A percentile compares a stretch with the other conserved stretches of the same genome.
These are phyloP conservation scores for Zymoseptoria tritici DNA, from an alignment of 2,329 filamentous ascomycete genomes.

Conservation along the genomic window DNA sequence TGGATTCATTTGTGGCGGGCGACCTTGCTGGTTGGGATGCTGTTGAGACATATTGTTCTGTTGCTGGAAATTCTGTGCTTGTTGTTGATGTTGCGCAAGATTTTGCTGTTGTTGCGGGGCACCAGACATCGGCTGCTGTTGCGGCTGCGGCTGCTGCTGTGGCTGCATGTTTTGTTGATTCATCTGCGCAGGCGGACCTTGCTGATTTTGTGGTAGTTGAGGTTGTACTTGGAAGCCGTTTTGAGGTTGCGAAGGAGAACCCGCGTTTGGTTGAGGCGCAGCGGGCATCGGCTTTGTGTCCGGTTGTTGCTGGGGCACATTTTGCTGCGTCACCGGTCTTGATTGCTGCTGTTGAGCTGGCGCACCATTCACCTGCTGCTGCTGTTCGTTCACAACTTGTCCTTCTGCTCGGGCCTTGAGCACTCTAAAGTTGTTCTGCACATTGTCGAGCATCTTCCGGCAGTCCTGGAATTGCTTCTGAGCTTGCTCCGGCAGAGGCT, in stretches of 20 bases:
- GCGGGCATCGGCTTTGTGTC: slow-evolving; percentile 11
- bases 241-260: slow-evolving; percentile 15
- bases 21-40: slow-evolving; percentile 15
- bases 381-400: slow-evolving; percentile 6
- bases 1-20: slow-evolving; percentile 16
- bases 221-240: slow-evolving; percentile 8
- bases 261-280: slow-evolving; percentile 9
- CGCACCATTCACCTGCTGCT: slow-evolving; percentile 11
- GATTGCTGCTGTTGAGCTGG: slow-evolving; percentile 16
- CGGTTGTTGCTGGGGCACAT: slow-evolving; percentile 13
- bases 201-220: slow-evolving; percentile 13
- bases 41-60: slow-evolving; percentile 11
- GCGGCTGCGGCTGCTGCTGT: slow-evolving; percentile 22
- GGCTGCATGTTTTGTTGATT: slow-evolving; percentile 22
- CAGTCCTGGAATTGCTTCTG: slow-evolving; percentile 9
- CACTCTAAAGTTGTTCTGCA: slow-evolving; percentile 9
- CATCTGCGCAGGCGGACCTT: slow-evolving; percentile 14
- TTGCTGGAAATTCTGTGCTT: slow-evolving; percentile 19
- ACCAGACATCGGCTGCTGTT: slow-evolving; percentile 28
- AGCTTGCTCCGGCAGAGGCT: slow-evolving; percentile 5
- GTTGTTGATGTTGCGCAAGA: slow-evolving; percentile 23
- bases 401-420: slow-evolving; percentile 14
- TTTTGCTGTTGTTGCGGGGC: slow-evolving; percentile 22
- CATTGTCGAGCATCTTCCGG: slow-evolving; percentile 9
- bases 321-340: slow-evolving; percentile 17